These are phyloP conservation scores for Rhinocladiella mackenziei DNA, from an alignment of 2,329 filamentous ascomycete genomes.

Conservation along the genomic window DNA sequence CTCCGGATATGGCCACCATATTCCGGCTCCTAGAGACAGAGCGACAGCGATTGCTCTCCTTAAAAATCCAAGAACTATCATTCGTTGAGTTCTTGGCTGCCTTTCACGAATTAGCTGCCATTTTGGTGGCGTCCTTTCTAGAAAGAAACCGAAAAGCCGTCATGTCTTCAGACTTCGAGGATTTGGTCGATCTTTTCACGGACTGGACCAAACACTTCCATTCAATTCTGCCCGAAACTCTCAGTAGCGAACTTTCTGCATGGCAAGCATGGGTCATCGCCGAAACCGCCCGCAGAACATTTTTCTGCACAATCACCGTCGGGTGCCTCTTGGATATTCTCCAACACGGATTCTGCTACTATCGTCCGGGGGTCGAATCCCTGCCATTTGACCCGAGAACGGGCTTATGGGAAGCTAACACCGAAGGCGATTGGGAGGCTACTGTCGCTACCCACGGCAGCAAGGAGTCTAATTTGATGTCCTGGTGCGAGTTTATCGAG, in stretches of 20 bases:
- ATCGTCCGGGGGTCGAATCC: slow-evolving; percentile 25
- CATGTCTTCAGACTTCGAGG: slow-evolving; percentile 3
- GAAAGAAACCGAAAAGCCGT: slow-evolving; percentile 3
- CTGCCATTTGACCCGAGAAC: slow-evolving; percentile 25
- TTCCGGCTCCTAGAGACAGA: background rate
- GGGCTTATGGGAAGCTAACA: slow-evolving; percentile 25
- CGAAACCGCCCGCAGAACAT: slow-evolving; percentile 23
- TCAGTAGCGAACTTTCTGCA: slow-evolving; percentile 15
- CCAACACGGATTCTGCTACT: slow-evolving; percentile 18
- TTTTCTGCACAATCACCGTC: slow-evolving; percentile 17
- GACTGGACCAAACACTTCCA: slow-evolving; percentile 17
- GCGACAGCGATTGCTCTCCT: slow-evolving; percentile 4
- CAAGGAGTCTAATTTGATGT: slow-evolving; percentile 21
- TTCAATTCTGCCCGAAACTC: slow-evolving; percentile 8
- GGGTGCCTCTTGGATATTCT: slow-evolving; percentile 17
- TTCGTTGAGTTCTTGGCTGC: slow-evolving; percentile 13
- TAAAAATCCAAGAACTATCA: slow-evolving; percentile 7
- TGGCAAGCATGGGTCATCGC: slow-evolving; percentile 26
- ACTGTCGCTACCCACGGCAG: slow-evolving; percentile 14
- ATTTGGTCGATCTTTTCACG: slow-evolving; percentile 9
- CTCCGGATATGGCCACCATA: background rate
- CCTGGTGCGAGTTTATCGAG: slow-evolving; percentile 26
- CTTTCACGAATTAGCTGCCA: slow-evolving; percentile 20
- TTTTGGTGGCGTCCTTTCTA: slow-evolving; percentile 11
- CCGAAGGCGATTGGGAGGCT: slow-evolving; percentile 19